Conservation (phyloP, 2,329 filamentous ascomycete species). For the Calonectria naviculata region DNA sequence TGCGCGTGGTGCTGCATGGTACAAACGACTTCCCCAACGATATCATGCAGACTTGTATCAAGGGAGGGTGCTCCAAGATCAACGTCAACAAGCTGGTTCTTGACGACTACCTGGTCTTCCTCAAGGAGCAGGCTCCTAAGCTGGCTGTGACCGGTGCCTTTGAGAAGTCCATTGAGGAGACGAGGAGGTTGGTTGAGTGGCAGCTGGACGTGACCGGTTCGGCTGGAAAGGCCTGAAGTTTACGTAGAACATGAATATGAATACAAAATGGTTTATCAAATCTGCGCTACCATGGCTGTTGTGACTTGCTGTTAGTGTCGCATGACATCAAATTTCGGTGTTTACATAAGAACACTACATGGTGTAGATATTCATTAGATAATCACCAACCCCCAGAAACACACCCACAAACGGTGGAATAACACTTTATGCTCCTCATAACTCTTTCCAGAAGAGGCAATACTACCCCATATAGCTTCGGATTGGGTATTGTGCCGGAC, state of each 20-base stretch:
- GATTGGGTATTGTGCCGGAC: not conserved
- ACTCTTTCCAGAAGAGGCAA: not conserved
- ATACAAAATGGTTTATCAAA: not conserved
- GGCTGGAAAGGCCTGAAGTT: constrained; percentile 13
- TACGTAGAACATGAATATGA: not conserved
- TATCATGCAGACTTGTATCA: constrained; percentile 63
- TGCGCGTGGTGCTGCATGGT: constrained; percentile 63
- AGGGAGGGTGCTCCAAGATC: constrained; percentile 61
- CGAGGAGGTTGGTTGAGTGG: constrained; percentile 28
- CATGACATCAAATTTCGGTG: not conserved
- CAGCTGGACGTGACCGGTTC: constrained; percentile 23
- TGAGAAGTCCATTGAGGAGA: constrained; percentile 35
- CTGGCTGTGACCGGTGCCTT: constrained; percentile 46
- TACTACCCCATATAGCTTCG: not conserved
- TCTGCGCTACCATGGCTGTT: not conserved
- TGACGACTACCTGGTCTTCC: constrained; percentile 41
- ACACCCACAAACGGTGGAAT: not conserved
- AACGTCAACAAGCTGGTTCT: constrained; percentile 67
- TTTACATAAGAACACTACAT: not conserved
- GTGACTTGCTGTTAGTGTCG: not conserved
- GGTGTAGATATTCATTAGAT: not conserved
- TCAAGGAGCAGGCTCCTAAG: constrained; percentile 8
- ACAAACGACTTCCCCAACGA: constrained; percentile 64
- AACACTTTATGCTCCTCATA: not conserved
- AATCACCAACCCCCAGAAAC: not conserved